Evolutionary conservation across 768 basidiomycete species (phyloP).

Genomic region (Wakefieldia striispora): DNA sequence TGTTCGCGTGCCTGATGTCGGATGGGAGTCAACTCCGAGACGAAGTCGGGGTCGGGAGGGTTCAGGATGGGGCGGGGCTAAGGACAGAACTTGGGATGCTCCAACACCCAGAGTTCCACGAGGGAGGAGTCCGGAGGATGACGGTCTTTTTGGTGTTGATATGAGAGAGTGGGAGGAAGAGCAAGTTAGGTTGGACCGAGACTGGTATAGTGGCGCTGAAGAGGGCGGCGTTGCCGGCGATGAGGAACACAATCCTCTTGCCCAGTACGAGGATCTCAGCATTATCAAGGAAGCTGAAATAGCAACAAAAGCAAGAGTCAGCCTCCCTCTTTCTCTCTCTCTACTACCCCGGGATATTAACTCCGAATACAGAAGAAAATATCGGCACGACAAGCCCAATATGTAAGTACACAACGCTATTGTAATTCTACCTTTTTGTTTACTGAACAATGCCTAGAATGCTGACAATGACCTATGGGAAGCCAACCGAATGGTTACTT

Average conservation of each 20-base stretch:
- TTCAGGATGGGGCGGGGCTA: slow-evolving; percentile 60
- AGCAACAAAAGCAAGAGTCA: slow-evolving; percentile 68
- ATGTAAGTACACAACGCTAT: slow-evolving; percentile 49
- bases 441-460: slow-evolving; percentile 53
- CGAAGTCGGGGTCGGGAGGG: slow-evolving; percentile 51
- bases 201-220: slow-evolving; percentile 95
- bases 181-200: slow-evolving; percentile 84
- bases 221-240: slow-evolving; percentile 84
- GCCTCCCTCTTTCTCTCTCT: slow-evolving; percentile 22
- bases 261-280: slow-evolving; percentile 88
- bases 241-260: slow-evolving; percentile 88
- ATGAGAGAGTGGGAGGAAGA: slow-evolving; percentile 97
- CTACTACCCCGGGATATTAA: slow-evolving; percentile 15
- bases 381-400: slow-evolving; percentile 95
- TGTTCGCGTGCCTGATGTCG: slow-evolving; percentile 86
- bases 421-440: slow-evolving; percentile 1
- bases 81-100: slow-evolving; percentile 71
- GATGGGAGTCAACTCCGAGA: slow-evolving; percentile 93
- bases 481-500: slow-evolving; percentile 95
- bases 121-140: slow-evolving; percentile 70
- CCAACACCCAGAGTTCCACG: slow-evolving; percentile 72
- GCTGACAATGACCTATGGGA: slow-evolving; percentile 99
- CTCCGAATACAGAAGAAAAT: slow-evolving; percentile 63
- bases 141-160: slow-evolving; percentile 62
- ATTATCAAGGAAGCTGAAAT: slow-evolving; percentile 70